These are phyloP conservation scores for Xylaria palmicola DNA, from an alignment of 495 filamentous ascomycete genomes.

Conservation along the genomic window DNA sequence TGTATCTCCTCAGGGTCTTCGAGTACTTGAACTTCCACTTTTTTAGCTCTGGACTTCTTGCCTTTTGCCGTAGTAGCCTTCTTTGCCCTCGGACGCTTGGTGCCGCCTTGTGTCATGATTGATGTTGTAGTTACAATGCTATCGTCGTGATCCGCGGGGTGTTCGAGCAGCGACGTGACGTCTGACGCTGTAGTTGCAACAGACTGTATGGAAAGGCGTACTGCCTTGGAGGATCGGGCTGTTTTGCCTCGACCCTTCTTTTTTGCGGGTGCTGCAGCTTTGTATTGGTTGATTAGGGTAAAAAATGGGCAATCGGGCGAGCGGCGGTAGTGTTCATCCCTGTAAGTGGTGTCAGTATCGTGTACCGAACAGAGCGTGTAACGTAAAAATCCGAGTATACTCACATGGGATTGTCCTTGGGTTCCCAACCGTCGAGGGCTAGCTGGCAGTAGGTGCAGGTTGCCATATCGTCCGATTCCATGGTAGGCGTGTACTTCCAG, in stretches of 20 bases:
- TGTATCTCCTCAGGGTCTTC: slow-evolving; percentile 32
- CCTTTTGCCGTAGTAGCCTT: slow-evolving; percentile 46
- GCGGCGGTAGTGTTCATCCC: slow-evolving; percentile 82
- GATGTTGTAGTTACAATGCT: slow-evolving; percentile 64
- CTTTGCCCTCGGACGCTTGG: slow-evolving; percentile 51
- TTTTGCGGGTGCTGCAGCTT: slow-evolving; percentile 29
- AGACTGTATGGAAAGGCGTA: slow-evolving; percentile 71
- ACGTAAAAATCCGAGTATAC: slow-evolving; percentile 31
- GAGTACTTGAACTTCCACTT: slow-evolving; percentile 57
- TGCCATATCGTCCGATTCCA: slow-evolving; percentile 77
- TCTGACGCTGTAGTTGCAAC: slow-evolving; percentile 55
- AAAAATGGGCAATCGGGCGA: slow-evolving; percentile 84
- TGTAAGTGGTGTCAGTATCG: slow-evolving; percentile 40
- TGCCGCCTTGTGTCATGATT: slow-evolving; percentile 52
- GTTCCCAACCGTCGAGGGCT: slow-evolving; percentile 88
- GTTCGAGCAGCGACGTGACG: slow-evolving; percentile 33
- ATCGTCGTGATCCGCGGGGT: slow-evolving; percentile 58
- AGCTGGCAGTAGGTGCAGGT: slow-evolving; percentile 86
- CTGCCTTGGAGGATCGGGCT: slow-evolving; percentile 63
- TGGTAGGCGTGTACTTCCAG: slow-evolving; percentile 86
- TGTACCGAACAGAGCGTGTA: not conserved
- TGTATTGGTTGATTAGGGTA: slow-evolving; percentile 45
- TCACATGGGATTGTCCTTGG: slow-evolving; percentile 81
- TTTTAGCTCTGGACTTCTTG: slow-evolving; percentile 58
- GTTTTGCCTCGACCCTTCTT: slow-evolving; percentile 55